Evolutionary conservation across 2,329 filamentous ascomycete species (phyloP).

Genomic region (Plenodomus biglobosus): DNA sequence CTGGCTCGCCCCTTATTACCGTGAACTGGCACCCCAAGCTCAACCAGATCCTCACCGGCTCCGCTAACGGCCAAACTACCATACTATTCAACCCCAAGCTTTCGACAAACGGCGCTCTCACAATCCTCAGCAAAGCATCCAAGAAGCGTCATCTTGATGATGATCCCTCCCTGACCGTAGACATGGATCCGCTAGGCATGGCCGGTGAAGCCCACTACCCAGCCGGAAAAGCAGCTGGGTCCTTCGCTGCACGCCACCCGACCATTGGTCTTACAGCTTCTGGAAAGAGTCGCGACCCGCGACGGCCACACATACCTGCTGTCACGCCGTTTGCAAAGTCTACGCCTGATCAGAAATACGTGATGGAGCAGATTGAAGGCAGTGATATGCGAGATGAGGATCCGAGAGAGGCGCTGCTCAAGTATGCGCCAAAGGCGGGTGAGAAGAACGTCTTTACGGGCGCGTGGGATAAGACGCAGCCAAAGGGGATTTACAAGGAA

Average conservation of each 20-base stretch:
- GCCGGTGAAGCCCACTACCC: constrained; percentile 75
- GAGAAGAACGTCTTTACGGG: constrained; percentile 94
- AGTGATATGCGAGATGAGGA: constrained; percentile 96
- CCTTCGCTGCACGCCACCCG: constrained; percentile 63
- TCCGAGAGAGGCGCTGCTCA: constrained; percentile 87
- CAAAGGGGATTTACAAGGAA: constrained; percentile 87
- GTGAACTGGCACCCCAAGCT: constrained; percentile 92
- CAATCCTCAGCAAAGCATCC: constrained; percentile 88
- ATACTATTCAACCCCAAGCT: constrained; percentile 87
- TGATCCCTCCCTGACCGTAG: constrained; percentile 73
- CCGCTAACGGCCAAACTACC: constrained; percentile 85
- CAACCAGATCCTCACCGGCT: constrained; percentile 94
- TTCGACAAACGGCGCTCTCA: constrained; percentile 78
- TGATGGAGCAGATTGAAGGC: constrained; percentile 83
- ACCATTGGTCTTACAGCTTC: constrained; percentile 75
- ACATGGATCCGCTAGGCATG: constrained; percentile 76
- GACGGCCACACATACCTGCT: constrained; percentile 79
- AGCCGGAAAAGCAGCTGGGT: constrained; percentile 55
- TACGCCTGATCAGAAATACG: constrained; percentile 86
- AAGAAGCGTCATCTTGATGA: constrained; percentile 97
- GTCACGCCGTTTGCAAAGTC: constrained; percentile 88
- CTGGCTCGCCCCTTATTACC: constrained; percentile 76
- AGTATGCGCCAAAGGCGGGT: constrained; percentile 90
- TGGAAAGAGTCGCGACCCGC: constrained; percentile 75
- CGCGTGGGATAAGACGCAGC: constrained; percentile 90